Evolutionary conservation across 108 stramenopile species (phyloP), one percentile per base, ranked within the genome.

Genomic region (Aurantiochytrium sp.): DNA sequence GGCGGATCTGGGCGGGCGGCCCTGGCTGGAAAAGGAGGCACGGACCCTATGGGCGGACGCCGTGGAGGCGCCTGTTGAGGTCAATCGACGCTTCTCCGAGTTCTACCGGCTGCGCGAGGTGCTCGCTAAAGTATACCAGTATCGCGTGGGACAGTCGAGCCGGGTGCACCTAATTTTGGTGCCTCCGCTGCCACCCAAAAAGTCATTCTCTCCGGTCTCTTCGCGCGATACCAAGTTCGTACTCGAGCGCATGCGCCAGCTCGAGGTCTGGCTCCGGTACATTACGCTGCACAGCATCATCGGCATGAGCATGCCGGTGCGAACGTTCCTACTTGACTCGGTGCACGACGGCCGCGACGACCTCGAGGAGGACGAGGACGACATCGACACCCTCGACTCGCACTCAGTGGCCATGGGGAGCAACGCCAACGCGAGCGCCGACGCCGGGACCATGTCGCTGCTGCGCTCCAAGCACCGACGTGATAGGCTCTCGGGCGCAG

Each of bases 261-360:
- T 81, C 39, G 73, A 81, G 73, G 73, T 81, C 36, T 81, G 73
- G 73, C 73, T 81, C 2, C 73, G 73, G 17, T 81, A 48, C 4
- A 24, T 81, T 1, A 27, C 73, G 73, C 45, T 81, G 12, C 73
- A 81, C 45, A 41, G 73, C 39, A 48, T 81, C 39, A 81, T 81
- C 12, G 39, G 42, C 3, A 81, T 81, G 42, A 48, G 42, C 27
- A 48, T 48, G 45, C 73, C 73, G 0, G 39, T 81, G 39, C 21
- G 45, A 37, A 81, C 39, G 12, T 81, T 81, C 45, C 12, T 81
- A 12, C 45, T 81, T 48, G 73, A 81, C 24, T 65, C 59, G 0
- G 59, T 65, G 27, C 59, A 65, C 34, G 59, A 65, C 24, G 59
- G 59, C 34, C 27, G 59, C 8, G 59, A 65, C 59, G 59, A 65